Evolutionary conservation across 441 rosid species (phyloP).

Genomic region (Isatis lusitanica): DNA sequence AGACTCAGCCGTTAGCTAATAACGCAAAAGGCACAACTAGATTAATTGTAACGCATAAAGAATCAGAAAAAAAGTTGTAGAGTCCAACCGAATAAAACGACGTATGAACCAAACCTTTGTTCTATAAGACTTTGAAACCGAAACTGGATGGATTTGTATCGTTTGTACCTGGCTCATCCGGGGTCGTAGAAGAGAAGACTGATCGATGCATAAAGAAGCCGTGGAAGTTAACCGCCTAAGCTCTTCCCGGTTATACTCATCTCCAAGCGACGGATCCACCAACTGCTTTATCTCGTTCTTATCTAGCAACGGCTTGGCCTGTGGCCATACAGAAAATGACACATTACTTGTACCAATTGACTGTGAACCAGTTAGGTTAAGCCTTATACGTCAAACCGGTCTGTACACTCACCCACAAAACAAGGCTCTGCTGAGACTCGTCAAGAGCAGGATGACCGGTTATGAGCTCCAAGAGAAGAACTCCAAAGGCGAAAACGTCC

Average conservation of each 20-base stretch:
- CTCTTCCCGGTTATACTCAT: constrained; percentile 60
- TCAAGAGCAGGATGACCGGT: constrained; percentile 77
- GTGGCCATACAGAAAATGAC: constrained; percentile 39
- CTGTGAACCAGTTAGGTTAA: neutral
- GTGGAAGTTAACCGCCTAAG: constrained; percentile 61
- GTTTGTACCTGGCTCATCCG: constrained; percentile 76
- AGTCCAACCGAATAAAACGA: neutral
- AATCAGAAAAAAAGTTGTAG: neutral
- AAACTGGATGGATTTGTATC: neutral
- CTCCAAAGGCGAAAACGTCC: constrained; percentile 82
- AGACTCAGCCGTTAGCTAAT: neutral
- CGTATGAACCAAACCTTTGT: neutral
- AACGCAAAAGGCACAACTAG: neutral
- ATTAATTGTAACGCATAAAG: neutral
- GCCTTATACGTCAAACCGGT: constrained; percentile 6
- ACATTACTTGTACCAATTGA: neutral
- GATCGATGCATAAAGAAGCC: constrained; percentile 77
- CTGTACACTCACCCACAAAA: constrained; percentile 61
- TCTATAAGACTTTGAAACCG: neutral
- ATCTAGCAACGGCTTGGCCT: constrained; percentile 86
- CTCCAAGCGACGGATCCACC: constrained; percentile 65
- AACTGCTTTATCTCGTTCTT: constrained; percentile 50
- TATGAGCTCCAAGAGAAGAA: constrained; percentile 81
- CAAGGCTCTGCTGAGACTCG: constrained; percentile 66
- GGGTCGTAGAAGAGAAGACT: constrained; percentile 79